phyloP scores from a whole-genome alignment of 139 green algal species.

The Dunaliella primolecta region DNA sequence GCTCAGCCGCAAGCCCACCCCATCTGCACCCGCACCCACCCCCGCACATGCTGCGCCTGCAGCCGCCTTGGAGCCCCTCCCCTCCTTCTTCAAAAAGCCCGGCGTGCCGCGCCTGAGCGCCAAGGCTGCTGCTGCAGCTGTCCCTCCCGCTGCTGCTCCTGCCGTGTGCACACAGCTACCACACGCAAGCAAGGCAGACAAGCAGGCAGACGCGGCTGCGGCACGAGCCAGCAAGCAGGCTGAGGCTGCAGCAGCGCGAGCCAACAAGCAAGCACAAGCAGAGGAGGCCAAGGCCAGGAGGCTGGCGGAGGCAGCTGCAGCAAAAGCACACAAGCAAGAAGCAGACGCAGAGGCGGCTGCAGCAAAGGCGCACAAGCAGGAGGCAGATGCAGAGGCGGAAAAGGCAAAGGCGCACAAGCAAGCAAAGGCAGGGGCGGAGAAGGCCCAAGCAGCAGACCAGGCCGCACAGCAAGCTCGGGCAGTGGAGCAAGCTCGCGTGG shows the following conservation, averaged over 20 bases:
- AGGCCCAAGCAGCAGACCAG: neutral
- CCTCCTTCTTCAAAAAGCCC: neutral
- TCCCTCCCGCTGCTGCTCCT: neutral
- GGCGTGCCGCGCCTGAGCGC: neutral
- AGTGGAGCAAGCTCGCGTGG: neutral
- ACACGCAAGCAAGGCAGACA: too few relatives aligned
- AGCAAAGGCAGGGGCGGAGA: conserved; percentile 5
- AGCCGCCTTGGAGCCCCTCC: neutral
- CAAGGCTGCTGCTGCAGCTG: neutral
- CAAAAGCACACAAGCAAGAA: neutral
- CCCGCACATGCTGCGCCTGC: too few relatives aligned
- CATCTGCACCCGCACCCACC: neutral
- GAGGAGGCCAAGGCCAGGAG: neutral
- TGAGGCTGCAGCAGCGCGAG: neutral
- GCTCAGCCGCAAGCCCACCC: neutral
- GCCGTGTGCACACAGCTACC: too few relatives aligned
- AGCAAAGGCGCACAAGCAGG: neutral
- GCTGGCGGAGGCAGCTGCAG: neutral
- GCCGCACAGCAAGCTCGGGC: neutral
- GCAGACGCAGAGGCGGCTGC: neutral
- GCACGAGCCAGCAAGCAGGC: neutral
- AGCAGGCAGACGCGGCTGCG: neutral
- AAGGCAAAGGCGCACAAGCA: conserved; percentile 3
- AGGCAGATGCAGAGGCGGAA: conserved; percentile 12
- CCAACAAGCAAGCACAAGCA: neutral